These are phyloP conservation scores for Heteromeles arbutifolia DNA, from an alignment of 306 rosid genomes.

Conservation along the genomic window DNA sequence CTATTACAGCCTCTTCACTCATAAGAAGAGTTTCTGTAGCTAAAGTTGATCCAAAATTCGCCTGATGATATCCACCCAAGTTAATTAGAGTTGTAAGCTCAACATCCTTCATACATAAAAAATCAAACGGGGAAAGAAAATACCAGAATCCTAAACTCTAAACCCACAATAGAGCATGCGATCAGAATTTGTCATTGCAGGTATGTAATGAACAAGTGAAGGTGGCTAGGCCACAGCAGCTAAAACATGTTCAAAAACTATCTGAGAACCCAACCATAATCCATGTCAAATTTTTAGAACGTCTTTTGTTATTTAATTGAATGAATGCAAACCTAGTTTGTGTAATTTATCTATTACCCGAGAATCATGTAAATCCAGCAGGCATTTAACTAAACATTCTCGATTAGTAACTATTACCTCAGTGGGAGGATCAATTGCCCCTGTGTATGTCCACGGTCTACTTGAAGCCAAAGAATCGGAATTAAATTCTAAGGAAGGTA, in stretches of 20 bases:
- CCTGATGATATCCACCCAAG: constrained; percentile 37
- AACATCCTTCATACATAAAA: background rate
- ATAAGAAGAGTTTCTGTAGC: constrained; percentile 65
- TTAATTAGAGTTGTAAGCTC: constrained; percentile 9
- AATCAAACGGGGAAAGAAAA: background rate
- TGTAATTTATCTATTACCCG: background rate
- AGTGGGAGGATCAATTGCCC: constrained; percentile 29
- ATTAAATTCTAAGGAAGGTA: constrained; percentile 37
- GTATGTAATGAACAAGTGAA: background rate
- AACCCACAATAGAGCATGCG: background rate
- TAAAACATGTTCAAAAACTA: background rate
- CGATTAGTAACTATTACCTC: constrained; percentile 28
- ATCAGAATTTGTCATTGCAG: background rate
- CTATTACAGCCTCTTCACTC: constrained; percentile 76
- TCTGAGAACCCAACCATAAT: background rate
- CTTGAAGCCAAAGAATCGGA: constrained; percentile 33
- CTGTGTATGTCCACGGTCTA: constrained; percentile 52
- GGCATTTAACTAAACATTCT: background rate
- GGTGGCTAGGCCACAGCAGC: background rate
- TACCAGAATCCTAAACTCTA: background rate
- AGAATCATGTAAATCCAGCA: background rate
- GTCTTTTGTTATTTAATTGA: background rate
- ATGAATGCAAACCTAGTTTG: background rate
- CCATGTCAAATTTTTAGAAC: background rate
- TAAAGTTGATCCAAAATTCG: constrained; percentile 47